Evolutionary conservation across 2,329 filamentous ascomycete species (phyloP).

Genomic region (Penicillium digitatum): DNA sequence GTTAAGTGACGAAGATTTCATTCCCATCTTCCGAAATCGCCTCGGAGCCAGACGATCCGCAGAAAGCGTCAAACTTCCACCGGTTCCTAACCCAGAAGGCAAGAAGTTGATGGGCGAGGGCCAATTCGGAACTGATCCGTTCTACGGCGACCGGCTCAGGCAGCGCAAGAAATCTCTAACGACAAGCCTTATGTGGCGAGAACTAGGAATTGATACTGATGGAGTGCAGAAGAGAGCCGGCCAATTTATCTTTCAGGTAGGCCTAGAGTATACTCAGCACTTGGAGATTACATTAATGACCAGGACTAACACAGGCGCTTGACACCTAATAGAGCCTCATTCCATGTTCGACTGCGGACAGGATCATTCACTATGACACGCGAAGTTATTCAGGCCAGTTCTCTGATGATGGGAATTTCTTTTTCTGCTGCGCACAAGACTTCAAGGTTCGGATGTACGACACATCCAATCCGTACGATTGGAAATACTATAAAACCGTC

Average conservation of each 20-base stretch:
- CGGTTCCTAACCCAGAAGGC: slow-evolving; percentile 75
- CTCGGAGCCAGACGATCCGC: slow-evolving; percentile 45
- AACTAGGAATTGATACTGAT: slow-evolving; percentile 65
- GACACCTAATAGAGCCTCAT: slow-evolving; percentile 61
- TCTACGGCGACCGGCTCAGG: slow-evolving; percentile 47
- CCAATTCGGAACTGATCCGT: slow-evolving; percentile 68
- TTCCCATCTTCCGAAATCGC: slow-evolving; percentile 40
- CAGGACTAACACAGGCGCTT: not conserved
- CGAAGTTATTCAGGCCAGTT: slow-evolving; percentile 95
- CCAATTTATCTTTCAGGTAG: slow-evolving; percentile 65
- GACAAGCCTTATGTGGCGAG: slow-evolving; percentile 71
- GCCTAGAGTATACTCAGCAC: not conserved
- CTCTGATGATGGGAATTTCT: slow-evolving; percentile 95
- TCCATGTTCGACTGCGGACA: slow-evolving; percentile 72
- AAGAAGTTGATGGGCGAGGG: slow-evolving; percentile 76
- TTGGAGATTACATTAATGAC: not conserved
- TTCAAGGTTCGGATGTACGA: slow-evolving; percentile 97
- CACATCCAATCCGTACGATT: slow-evolving; percentile 89
- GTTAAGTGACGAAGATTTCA: slow-evolving; percentile 25
- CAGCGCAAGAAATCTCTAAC: slow-evolving; percentile 61
- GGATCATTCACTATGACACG: slow-evolving; percentile 79
- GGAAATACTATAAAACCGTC: slow-evolving; percentile 93
- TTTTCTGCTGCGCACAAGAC: slow-evolving; percentile 87
- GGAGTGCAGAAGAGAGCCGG: slow-evolving; percentile 59
- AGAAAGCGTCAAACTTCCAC: slow-evolving; percentile 62